Conservation (phyloP, 106 monocot species). For the Apostasia shenzhenica region DNA sequence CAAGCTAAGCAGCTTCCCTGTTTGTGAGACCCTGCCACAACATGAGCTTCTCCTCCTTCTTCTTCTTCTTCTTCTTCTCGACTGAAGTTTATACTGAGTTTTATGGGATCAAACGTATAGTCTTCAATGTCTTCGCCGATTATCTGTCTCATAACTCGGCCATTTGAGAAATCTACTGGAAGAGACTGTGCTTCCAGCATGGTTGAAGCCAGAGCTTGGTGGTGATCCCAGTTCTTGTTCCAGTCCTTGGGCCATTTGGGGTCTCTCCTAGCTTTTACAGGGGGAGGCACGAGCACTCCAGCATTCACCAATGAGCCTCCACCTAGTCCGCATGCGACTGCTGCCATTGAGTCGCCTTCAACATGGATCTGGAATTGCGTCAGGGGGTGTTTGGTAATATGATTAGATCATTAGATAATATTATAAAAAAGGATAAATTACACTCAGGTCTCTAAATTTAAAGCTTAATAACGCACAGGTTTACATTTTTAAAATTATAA, state of each 20-base stretch:
- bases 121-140: slow-evolving; percentile 26
- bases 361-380: slow-evolving; percentile 14
- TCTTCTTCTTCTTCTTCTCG: not conserved
- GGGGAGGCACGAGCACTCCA: slow-evolving; percentile 16
- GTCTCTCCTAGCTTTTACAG: slow-evolving; percentile 18
- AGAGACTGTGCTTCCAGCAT: slow-evolving; percentile 16
- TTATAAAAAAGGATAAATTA: too few relatives aligned
- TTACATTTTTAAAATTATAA: too few relatives aligned
- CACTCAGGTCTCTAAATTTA: too few relatives aligned
- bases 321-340: slow-evolving; percentile 29
- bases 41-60: not conserved
- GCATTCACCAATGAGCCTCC: slow-evolving; percentile 36
- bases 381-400: not conserved
- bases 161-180: slow-evolving; percentile 19
- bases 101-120: slow-evolving; percentile 17
- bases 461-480: too few relatives aligned
- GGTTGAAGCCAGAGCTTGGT: slow-evolving; percentile 15
- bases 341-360: slow-evolving; percentile 24
- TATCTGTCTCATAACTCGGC: slow-evolving; percentile 19
- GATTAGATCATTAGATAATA: too few relatives aligned
- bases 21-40: not conserved
- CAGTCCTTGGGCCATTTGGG: slow-evolving; percentile 28
- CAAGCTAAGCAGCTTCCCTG: slow-evolving; percentile 21
- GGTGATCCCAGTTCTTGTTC: slow-evolving; percentile 21
- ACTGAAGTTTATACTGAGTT: slow-evolving; percentile 26